Evolutionary conservation across 1,139 yeast genomes (phyloP), one percentile per base, ranked within the genome.

Genomic region (Geotrichum citri-aurantii): DNA sequence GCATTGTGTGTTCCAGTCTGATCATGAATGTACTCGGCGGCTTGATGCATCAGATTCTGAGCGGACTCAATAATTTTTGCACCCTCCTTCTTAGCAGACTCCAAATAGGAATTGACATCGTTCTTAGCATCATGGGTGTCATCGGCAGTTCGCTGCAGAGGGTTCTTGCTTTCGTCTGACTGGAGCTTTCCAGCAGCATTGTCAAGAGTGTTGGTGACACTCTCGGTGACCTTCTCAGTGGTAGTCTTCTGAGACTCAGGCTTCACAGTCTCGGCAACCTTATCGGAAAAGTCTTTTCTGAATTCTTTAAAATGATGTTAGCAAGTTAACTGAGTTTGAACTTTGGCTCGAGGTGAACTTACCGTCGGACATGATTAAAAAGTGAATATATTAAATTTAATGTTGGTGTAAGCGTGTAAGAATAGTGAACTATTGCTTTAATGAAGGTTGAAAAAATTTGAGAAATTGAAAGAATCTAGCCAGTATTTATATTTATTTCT

Each of bases 281-380:
- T 88, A 73, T 84, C 86, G 66, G 85, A 68, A 69, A 90, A 79
- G 71, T 79, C 76, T 76, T 88, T 88, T 86, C 95, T 87, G 67
- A 88, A 89, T 63, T 80, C 72, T 64, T 50, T 11, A n/a, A 12
- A 26, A 52, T 6, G 12, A 14, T 31, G 42, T 52, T 23, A 52
- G 56, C 10, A 19, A 31, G 23, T 42, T 8, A 29, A 50, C 19
- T 21, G 12, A 14, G n/a, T 26, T 26, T 5, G 7, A 26, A 26
- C 29, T 26, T 26, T 26, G n/a, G n/a, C n/a, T 26, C 7, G 7
- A 26, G 7, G 29, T 26, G 7, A 26, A 4, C 59, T 17, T 54
- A 57, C 59, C 49, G 61, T 65, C 67, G 62, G 66, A 61, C 68
- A 65, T 65, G 52, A 37, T 23, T 12, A 42, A 5, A 42, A 5